Conservation (phyloP, 345 rosid species). For the Eucalyptus marginata region DNA sequence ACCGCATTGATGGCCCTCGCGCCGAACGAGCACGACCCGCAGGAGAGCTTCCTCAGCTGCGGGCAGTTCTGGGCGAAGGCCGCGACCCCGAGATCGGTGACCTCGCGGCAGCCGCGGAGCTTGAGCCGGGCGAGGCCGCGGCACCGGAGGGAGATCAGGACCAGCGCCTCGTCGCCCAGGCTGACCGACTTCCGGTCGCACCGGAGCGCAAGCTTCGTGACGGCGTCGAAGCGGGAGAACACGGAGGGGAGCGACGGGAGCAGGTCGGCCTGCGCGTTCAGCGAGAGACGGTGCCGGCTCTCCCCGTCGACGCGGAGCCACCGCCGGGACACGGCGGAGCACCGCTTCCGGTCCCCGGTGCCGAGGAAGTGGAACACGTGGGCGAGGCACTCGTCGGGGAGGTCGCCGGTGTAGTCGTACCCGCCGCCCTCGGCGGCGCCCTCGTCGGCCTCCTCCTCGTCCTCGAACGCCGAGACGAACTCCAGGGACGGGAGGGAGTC, state of each 20-base stretch:
- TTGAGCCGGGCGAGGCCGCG: conserved; percentile 59
- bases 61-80: conserved; percentile 43
- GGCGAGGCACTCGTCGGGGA: conserved; percentile 87
- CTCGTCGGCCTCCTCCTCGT: not conserved
- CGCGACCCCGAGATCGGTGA: conserved; percentile 67
- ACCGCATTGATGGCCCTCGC: conserved; percentile 59
- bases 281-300: conserved; percentile 62
- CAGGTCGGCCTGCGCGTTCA: conserved; percentile 50
- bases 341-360: conserved; percentile 51
- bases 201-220: conserved; percentile 60
- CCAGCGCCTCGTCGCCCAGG: conserved; percentile 52
- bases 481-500: not conserved
- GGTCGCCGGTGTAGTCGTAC: conserved; percentile 13
- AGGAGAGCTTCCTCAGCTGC: conserved; percentile 55
- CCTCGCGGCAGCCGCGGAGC: conserved; percentile 89
- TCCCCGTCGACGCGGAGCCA: conserved; percentile 75
- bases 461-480: not conserved
- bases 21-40: conserved; percentile 79
- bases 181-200: conserved; percentile 60
- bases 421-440: not conserved
- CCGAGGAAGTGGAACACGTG: conserved; percentile 62
- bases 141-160: conserved; percentile 47
- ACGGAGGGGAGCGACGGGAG: conserved; percentile 18
- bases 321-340: conserved; percentile 68
- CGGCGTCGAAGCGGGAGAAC: conserved; percentile 61